Evolutionary conservation across 805 yeast genomes (phyloP).

Genomic region (Priceomyces castillae): DNA sequence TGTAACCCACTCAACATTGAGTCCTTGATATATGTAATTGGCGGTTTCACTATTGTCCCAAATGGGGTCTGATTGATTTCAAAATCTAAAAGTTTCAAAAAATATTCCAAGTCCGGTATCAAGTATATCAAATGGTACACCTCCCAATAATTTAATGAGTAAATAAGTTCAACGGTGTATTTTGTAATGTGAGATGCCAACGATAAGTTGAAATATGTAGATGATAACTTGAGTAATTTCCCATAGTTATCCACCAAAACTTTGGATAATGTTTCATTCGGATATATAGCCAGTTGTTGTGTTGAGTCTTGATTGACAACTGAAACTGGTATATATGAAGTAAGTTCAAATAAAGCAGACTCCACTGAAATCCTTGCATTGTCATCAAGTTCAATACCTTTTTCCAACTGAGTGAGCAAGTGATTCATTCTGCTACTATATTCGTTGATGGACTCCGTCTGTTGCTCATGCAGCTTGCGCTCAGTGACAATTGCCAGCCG

Average conservation of each 20-base stretch:
- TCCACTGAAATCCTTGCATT: slow-evolving; percentile 28
- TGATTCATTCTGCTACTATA: slow-evolving; percentile 34
- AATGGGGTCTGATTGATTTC: slow-evolving; percentile 34
- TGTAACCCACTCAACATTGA: slow-evolving; percentile 40
- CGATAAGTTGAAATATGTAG: slow-evolving; percentile 36
- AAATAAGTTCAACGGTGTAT: slow-evolving; percentile 36
- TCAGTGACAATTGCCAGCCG: slow-evolving; percentile 9
- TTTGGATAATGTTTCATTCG: slow-evolving; percentile 34
- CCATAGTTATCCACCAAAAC: slow-evolving; percentile 39
- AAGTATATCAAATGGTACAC: slow-evolving; percentile 36
- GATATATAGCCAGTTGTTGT: slow-evolving; percentile 20
- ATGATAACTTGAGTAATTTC: slow-evolving; percentile 26
- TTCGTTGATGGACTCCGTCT: slow-evolving; percentile 21
- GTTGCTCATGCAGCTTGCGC: neutral
- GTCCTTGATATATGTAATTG: slow-evolving; percentile 33
- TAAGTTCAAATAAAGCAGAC: slow-evolving; percentile 21
- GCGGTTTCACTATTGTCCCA: slow-evolving; percentile 41
- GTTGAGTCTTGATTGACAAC: neutral
- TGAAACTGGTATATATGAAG: slow-evolving; percentile 25
- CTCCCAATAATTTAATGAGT: slow-evolving; percentile 44
- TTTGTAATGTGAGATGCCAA: slow-evolving; percentile 40
- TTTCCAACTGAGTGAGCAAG: slow-evolving; percentile 26
- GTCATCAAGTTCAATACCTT: slow-evolving; percentile 28
- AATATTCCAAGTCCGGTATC: slow-evolving; percentile 32
- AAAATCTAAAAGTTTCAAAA: slow-evolving; percentile 32